Conservation (phyloP, 2,329 filamentous ascomycete species). For the Aspergillus jensenii region DNA sequence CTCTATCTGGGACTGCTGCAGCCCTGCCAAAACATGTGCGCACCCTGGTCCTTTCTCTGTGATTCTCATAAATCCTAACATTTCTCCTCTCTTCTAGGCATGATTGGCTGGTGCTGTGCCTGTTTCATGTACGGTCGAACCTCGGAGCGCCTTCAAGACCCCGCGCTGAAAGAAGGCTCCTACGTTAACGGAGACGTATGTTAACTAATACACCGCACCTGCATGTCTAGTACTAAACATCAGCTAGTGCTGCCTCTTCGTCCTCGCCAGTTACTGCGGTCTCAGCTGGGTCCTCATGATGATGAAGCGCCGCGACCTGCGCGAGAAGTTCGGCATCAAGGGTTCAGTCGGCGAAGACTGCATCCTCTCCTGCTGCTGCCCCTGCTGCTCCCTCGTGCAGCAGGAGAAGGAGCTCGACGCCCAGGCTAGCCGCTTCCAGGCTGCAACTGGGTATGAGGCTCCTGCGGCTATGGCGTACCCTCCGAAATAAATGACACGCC, state of each 20-base stretch:
- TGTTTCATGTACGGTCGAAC: slow-evolving; percentile 35
- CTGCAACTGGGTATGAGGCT: slow-evolving; percentile 23
- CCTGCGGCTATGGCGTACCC: slow-evolving; percentile 24
- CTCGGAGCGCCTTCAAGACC: slow-evolving; percentile 31
- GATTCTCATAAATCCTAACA: not conserved
- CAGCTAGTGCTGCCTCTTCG: slow-evolving; percentile 34
- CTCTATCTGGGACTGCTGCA: slow-evolving; percentile 34
- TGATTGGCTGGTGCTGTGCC: slow-evolving; percentile 27
- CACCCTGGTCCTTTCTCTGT: not conserved
- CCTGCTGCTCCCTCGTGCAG: slow-evolving; percentile 59
- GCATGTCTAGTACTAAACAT: not conserved
- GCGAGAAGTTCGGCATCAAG: slow-evolving; percentile 54
- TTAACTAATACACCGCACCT: not conserved
- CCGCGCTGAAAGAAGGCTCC: slow-evolving; percentile 25
- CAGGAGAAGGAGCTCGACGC: slow-evolving; percentile 54
- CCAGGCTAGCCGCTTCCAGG: slow-evolving; percentile 15
- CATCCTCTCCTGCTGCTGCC: slow-evolving; percentile 55
- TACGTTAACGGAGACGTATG: slow-evolving; percentile 30
- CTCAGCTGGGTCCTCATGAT: slow-evolving; percentile 46
- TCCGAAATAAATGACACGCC: not conserved
- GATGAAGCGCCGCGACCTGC: slow-evolving; percentile 56
- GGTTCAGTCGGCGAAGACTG: slow-evolving; percentile 53
- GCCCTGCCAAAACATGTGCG: slow-evolving; percentile 32
- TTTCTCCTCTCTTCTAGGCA: slow-evolving; percentile 18
- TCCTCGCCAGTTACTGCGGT: slow-evolving; percentile 28